Base-by-base conservation (phyloP, 2,329 filamentous ascomycete species). In the Arthroderma uncinatum region DNA sequence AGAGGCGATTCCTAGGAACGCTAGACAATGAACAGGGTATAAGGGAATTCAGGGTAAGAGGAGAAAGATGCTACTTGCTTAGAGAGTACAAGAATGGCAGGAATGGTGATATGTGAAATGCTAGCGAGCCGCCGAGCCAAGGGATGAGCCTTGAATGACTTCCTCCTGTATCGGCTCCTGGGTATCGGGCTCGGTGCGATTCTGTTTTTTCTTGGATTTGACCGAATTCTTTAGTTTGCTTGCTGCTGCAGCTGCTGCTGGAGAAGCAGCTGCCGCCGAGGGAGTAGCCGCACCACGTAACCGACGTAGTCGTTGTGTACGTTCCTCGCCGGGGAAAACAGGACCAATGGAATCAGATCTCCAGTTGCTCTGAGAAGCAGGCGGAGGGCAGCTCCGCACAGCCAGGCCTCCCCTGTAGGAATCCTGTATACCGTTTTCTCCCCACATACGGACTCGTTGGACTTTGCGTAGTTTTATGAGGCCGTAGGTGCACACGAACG, bases 371-470 rank as follows among this genome's bases (percentile, higher is more conserved):
- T 55, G 54, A 21, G 48, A 28, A 4, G 55, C 25, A 14, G 54
- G 16, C 16, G 57, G 34, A 16, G 59, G 19, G 5, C 48, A 53
- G 7, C 42, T 40, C 4, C 57, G 59, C 8, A 55, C 23, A 30
- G 54, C 57, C 14, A 60, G 25, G n/a, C 54, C 57, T 19, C 54
- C 55, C 52, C 54, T 56, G 34, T 60, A 60, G 9, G 54, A 53
- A 23, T 60, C 59, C 21, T 59, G 59, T 5, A 57, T 67, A 54
- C 76, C 77, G 1, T 74, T 71, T 66, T 82, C 80, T 44, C 82
- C 82, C 79, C 82, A 91, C 89, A 96, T 95, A 67, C 86, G 88
- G 61, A 96, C 84, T 60, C 89, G 82, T 75, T 95, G 89, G 25
- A 95, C 87, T 68, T 86, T 87, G 62, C 88, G 83, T 61, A 98